Evolutionary conservation across 345 rosid species (phyloP), one percentile per base, ranked within the genome.

Genomic region (Nephelium lappaceum): DNA sequence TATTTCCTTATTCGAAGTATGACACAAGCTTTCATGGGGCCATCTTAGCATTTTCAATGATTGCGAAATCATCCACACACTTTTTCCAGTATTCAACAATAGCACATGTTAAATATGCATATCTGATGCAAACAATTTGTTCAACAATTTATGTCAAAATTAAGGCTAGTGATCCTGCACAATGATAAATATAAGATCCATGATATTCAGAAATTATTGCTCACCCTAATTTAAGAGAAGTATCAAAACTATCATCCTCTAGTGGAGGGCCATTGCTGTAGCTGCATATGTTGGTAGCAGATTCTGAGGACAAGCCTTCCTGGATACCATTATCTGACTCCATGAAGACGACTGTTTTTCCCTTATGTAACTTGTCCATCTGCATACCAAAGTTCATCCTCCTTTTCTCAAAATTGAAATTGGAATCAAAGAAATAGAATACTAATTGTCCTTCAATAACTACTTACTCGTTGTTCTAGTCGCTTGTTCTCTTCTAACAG

Each of bases 301-400:
- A 89, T 58, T 89, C 95, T 1, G 92, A 84, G 4, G 93, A 92
- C 77, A 86, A 6, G 41, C 93, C 92, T 85, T 91, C 92, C 24
- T 78, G 88, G 8, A 78, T 73, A 3, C 38, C 85, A 6, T 23
- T 51, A 65, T 85, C 88, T 0, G 83, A 71, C 10, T 91, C 90
- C 41, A 39, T 1, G 45, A 71, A 16, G 0, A 7, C 75, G 16
- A 25, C 77, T 51, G 25, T 62, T 64, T 87, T 89, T 8, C 91
- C 89, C 27, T 87, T 87, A 4, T 72, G 68, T 53, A 78, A 31
- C 25, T 58, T 11, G 21, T n/a, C 57, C 81, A 89, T 78, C 91
- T 89, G 87, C 74, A 77, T 51, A 39, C 51, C 62, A 58, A 57
- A 60, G 49, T 9, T 2, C 31, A 19, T 23, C 24, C 25, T 36